Base-by-base conservation (phyloP, 2,329 filamentous ascomycete genomes). In the Fusarium oxysporum region DNA sequence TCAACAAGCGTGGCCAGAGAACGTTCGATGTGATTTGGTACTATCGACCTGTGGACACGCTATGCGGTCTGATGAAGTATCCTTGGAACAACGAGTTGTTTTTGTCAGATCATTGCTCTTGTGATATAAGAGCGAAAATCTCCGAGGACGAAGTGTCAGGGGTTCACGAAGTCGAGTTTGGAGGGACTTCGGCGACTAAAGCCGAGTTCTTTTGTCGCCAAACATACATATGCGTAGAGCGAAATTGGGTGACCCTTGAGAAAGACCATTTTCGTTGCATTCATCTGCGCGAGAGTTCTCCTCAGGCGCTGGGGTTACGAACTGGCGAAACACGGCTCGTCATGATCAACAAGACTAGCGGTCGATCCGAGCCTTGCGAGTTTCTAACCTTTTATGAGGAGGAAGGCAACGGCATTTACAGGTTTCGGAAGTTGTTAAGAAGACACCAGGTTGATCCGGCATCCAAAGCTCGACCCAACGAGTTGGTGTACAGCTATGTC, bases 91-190 rank as follows among this genome's bases (percentile, higher is more conserved):
- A 95, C 57, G 93, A 97, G 80, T 80, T 96, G 0, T 96, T 96
- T 69, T 81, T 96, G 0, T 93, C 91, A 0, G 89, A 94, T 56
- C 90, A 95, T 65, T 96, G 94, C 81, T 92, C 91, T 2, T 96
- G 93, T 70, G 79, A 83, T 1, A 84, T 88, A 13, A 65, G 63
- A 1, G 65, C 82, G 0, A 85, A 85, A 33, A 84, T 93, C 6
- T 73, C 83, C 0, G 85, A 86, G 2, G 80, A 86, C 0, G 86
- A 93, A 38, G 83, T 95, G 1, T 76, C 90, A 0, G 85, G 84
- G 1, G 87, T 87, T 3, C 87, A 92, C 44, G 71, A 84, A 0
- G 86, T 95, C 0, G 85, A 88, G 68, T 91, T 89, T 80, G 88
- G 89, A 11, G 85, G 85, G 1, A 79, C 81, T 2, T 87, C 89